These are phyloP conservation scores for Ophidiomyces ophidiicola DNA, from an alignment of 2,329 filamentous ascomycete species.

Conservation along the genomic window DNA sequence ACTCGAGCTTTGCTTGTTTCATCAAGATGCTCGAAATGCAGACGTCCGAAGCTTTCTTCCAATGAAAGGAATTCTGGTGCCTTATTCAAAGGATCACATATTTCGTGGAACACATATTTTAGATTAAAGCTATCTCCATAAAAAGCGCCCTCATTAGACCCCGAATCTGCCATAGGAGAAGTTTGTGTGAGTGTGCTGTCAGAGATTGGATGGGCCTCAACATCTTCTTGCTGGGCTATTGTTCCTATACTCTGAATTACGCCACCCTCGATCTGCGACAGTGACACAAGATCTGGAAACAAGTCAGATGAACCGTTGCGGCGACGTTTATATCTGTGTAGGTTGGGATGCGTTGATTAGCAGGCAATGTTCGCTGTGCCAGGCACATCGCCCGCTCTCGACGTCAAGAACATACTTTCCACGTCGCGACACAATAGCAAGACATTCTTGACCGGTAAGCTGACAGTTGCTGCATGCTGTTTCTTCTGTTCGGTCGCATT, in stretches of 20 bases:
- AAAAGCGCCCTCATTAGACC: not conserved
- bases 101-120: constrained; percentile 19
- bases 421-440: constrained; percentile 8
- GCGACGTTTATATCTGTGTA: constrained; percentile 3
- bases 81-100: constrained; percentile 18
- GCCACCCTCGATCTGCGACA: not conserved
- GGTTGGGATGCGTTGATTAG: not conserved
- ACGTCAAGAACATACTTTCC: constrained; percentile 7
- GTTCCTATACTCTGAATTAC: not conserved
- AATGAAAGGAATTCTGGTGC: constrained; percentile 10
- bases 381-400: not conserved
- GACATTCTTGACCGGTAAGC: constrained; percentile 2
- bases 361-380: not conserved
- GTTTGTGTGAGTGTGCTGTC: too few species aligned
- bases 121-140: constrained; percentile 20
- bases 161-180: too few species aligned
- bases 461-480: constrained; percentile 6
- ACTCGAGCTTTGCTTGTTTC: constrained; percentile 13
- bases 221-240: not conserved
- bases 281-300: not conserved
- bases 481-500: constrained; percentile 9
- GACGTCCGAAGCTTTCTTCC: constrained; percentile 14
- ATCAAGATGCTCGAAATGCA: constrained; percentile 17
- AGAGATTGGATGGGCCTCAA: not conserved
- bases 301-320: not conserved